phyloP scores from a whole-genome alignment of 768 basidiomycete species.

The Boletus pseudopeckii region DNA sequence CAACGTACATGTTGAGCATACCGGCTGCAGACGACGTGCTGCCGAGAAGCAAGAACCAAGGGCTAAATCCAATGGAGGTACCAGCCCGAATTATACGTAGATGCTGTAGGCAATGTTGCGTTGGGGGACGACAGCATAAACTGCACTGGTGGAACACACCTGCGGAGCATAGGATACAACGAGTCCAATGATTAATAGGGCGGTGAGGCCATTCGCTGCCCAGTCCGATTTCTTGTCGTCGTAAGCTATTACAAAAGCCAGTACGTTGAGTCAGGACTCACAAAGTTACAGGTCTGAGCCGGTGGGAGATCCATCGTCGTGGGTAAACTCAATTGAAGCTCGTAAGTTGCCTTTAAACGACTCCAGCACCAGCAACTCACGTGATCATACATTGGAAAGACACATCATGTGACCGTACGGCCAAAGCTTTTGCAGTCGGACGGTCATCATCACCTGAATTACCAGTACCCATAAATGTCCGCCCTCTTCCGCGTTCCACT shows the following conservation, averaged over 20 bases:
- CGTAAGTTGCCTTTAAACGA: no score
- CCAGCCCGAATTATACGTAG: constrained; percentile 72
- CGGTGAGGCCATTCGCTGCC: constrained; percentile 58
- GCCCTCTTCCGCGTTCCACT: constrained; percentile 1
- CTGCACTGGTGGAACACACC: constrained; percentile 34
- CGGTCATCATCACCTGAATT: background rate
- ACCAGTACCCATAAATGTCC: constrained; percentile 1
- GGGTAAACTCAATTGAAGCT: background rate
- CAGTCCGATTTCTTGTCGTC: constrained; percentile 63
- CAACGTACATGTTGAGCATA: constrained; percentile 75
- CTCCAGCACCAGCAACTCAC: background rate
- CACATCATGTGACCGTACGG: background rate
- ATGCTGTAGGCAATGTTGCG: constrained; percentile 45
- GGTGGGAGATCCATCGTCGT: background rate
- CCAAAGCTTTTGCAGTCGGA: background rate
- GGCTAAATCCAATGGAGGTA: constrained; percentile 87
- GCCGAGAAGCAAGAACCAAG: constrained; percentile 88
- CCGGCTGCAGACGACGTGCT: constrained; percentile 78
- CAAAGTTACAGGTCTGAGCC: constrained; percentile 15
- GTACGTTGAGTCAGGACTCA: constrained; percentile 2
- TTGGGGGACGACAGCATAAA: background rate
- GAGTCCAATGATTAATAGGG: constrained; percentile 67
- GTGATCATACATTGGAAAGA: background rate
- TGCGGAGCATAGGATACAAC: constrained; percentile 84
- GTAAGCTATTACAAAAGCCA: background rate